phyloP scores from a whole-genome alignment of 1,139 yeast species.

The Pichia sp. region DNA sequence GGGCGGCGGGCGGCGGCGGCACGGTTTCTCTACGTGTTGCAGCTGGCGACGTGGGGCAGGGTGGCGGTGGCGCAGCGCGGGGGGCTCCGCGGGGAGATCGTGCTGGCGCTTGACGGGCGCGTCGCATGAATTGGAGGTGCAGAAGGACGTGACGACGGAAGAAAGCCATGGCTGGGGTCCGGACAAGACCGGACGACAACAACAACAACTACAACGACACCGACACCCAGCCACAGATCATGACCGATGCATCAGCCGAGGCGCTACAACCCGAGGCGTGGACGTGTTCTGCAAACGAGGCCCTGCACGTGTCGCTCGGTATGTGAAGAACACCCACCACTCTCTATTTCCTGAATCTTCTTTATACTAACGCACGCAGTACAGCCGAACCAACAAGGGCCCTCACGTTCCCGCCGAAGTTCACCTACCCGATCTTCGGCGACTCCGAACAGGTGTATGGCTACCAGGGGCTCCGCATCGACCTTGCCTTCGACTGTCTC shows the following conservation, averaged over 20 bases:
- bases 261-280: constrained; percentile 50
- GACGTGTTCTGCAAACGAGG: constrained; percentile 67
- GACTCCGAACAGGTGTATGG: constrained; percentile 89
- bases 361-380: background rate
- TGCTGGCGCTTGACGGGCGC: background rate
- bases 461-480: constrained; percentile 59
- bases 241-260: background rate
- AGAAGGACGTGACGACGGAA: no score
- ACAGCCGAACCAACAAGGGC: constrained; percentile 52
- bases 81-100: constrained; percentile 3
- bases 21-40: constrained; percentile 6
- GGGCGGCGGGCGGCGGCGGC: constrained; percentile 1
- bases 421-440: constrained; percentile 92
- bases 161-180: no score
- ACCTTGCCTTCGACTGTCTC: constrained; percentile 52
- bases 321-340: no score
- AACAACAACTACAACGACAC: no score
- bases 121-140: background rate
- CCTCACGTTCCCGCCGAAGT: constrained; percentile 63
- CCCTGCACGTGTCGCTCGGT: constrained; percentile 46
- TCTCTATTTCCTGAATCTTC: background rate
- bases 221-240: background rate
- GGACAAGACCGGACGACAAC: no score
- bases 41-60: constrained; percentile 6
- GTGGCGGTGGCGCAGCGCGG: constrained; percentile 3